Conservation (phyloP, 2,329 filamentous ascomycete species). For the Diaporthe longicolla region DNA sequence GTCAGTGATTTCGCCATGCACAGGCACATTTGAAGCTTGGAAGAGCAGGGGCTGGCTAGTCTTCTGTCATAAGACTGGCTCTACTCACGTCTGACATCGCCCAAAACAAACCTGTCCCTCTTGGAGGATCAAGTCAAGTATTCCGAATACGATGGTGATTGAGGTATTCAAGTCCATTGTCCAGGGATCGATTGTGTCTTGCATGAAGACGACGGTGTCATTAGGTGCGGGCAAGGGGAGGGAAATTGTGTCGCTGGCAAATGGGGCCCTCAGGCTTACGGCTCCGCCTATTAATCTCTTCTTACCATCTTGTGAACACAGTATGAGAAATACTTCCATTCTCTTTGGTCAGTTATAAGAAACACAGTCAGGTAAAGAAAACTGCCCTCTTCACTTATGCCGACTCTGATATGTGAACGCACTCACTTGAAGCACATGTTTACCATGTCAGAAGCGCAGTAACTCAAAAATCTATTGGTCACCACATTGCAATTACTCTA, state of each 20-base stretch:
- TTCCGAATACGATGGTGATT: slow-evolving; percentile 22
- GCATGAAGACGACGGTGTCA: neutral
- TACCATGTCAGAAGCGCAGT: too few relatives aligned
- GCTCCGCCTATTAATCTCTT: too few relatives aligned
- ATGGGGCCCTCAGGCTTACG: neutral
- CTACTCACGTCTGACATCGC: neutral
- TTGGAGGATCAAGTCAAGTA: neutral
- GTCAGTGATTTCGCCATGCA: neutral
- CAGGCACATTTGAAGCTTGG: neutral
- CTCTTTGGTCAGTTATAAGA: too few relatives aligned
- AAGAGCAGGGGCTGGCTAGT: neutral
- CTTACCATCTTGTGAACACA: too few relatives aligned
- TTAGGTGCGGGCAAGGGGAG: neutral
- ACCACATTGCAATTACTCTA: too few relatives aligned
- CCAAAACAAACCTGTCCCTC: neutral
- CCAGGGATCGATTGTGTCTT: slow-evolving; percentile 12
- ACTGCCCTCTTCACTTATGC: too few relatives aligned
- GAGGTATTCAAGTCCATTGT: slow-evolving; percentile 33
- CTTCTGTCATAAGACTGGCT: too few relatives aligned
- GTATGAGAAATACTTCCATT: too few relatives aligned
- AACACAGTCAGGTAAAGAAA: too few relatives aligned
- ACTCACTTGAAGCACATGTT: too few relatives aligned
- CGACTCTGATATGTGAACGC: too few relatives aligned
- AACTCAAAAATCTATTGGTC: too few relatives aligned
- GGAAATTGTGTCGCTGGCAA: neutral